Evolutionary conservation across 352 stramenopile species (phyloP).

Genomic region (Phytopythium sindhum): DNA sequence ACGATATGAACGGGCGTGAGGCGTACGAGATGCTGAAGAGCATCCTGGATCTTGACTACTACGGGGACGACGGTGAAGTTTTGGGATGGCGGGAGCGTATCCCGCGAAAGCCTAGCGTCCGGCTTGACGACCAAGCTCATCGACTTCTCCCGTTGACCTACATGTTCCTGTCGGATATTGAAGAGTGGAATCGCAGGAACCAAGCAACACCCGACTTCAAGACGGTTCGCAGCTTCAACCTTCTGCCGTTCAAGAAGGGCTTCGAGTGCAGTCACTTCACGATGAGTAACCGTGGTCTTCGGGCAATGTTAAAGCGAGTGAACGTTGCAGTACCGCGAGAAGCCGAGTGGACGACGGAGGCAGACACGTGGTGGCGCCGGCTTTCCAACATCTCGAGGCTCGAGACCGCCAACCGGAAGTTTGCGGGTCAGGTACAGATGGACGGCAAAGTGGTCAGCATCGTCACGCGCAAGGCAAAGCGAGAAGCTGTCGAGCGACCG

Average conservation of each 20-base stretch:
- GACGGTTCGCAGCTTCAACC: conserved; percentile 7
- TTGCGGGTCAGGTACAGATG: no score
- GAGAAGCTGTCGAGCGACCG: no score
- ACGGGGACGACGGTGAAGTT: not conserved
- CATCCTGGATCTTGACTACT: not conserved
- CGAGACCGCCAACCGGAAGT: no score
- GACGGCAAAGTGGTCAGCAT: no score
- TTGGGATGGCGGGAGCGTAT: not conserved
- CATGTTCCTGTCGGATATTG: no score
- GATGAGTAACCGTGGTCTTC: conserved; percentile 11
- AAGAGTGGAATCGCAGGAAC: conserved; percentile 7
- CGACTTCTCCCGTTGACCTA: no score
- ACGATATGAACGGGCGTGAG: not conserved
- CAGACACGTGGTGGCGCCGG: not conserved
- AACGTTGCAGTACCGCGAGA: no score
- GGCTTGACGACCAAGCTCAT: no score
- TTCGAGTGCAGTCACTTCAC: conserved; percentile 20
- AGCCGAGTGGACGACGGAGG: not conserved
- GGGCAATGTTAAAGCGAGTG: conserved; percentile 6
- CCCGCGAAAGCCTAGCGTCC: no score
- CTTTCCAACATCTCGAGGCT: conserved; percentile 17
- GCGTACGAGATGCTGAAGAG: conserved; percentile 8
- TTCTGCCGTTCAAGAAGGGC: no score
- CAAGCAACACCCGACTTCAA: conserved; percentile 1
- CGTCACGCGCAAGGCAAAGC: no score